Evolutionary conservation across 345 rosid genomes (phyloP).

Genomic region (Citrus reticulata): DNA sequence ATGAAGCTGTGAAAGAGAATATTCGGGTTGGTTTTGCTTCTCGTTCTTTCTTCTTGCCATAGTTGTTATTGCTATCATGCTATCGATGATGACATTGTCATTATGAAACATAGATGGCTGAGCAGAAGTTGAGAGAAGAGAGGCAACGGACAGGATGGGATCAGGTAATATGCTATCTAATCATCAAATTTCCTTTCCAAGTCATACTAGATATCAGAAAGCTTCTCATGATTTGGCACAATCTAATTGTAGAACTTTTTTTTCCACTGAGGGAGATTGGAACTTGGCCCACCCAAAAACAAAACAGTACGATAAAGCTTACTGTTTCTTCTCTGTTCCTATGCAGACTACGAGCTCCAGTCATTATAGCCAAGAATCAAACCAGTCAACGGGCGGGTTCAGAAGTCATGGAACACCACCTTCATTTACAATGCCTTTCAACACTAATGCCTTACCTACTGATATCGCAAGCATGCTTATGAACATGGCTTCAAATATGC

Average conservation of each 20-base stretch:
- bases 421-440: slow-evolving; percentile 33
- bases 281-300: background rate
- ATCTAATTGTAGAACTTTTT: background rate
- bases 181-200: too few species aligned
- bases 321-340: background rate
- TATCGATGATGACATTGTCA: slow-evolving; percentile 5
- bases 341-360: slow-evolving; percentile 29
- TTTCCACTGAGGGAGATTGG: background rate
- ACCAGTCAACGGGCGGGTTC: slow-evolving; percentile 26
- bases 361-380: slow-evolving; percentile 25
- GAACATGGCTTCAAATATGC: slow-evolving; percentile 31
- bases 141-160: slow-evolving; percentile 35
- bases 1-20: slow-evolving; percentile 70
- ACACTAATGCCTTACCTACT: slow-evolving; percentile 19
- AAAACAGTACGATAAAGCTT: background rate
- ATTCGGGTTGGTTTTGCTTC: slow-evolving; percentile 48
- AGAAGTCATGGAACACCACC: slow-evolving; percentile 26
- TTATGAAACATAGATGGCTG: slow-evolving; percentile 52
- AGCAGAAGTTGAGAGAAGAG: slow-evolving; percentile 64
- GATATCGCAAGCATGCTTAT: slow-evolving; percentile 36
- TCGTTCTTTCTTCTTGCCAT: background rate
- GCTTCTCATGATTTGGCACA: background rate
- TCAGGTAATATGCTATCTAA: slow-evolving; percentile 42
- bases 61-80: background rate
- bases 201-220: background rate